Base-by-base conservation (phyloP, 176 grass and related monocot genomes). In the Themeda triandra region DNA sequence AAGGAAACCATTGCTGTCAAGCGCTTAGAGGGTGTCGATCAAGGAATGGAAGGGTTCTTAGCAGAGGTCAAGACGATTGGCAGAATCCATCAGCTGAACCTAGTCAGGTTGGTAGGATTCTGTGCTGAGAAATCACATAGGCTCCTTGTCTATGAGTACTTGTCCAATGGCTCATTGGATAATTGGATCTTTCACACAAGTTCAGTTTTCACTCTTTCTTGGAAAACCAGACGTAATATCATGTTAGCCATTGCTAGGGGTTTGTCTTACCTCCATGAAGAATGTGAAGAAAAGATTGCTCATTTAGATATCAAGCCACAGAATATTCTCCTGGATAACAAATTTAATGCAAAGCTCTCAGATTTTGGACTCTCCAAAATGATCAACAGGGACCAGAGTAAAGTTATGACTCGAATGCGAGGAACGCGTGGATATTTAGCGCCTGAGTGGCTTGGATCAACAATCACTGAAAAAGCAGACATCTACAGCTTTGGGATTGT, bases 21-120 rank as follows among this genome's bases (percentile, higher is more conserved):
- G 42, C 80, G 76, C 2, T 69, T 88, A 29, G 86, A 83, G 75
- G 80, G 58, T 60, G 71, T 56, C 35, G 27, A 75, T 15, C 86
- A 88, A 69, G 80, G 80, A 80, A 88, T 66, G 80, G 82, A 88
- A 59, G 86, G 83, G 60, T 88, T 88, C 31, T 77, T 77, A 24
- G 74, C 74, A 60, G 74, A 77, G 74, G 74, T 77, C 74, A 37
- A 36, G 74, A 77, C 74, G 5, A 77, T 77, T 77, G 74, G 74
- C 2, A 77, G 31, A 60, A 77, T 39, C 2, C 74, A 77, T 59
- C 30, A 77, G 31, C 2, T 31, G 11, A 75, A 53, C 2, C 71
- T 75, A 1, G 71, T 75, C 15, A 51, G 71, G 45, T 51, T 75
- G 45, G 45, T 75, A 18, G 71, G 71, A 51, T 75, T 32, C 6